Conservation (phyloP, 768 basidiomycete species). For the Kwoniella bestiolae region DNA sequence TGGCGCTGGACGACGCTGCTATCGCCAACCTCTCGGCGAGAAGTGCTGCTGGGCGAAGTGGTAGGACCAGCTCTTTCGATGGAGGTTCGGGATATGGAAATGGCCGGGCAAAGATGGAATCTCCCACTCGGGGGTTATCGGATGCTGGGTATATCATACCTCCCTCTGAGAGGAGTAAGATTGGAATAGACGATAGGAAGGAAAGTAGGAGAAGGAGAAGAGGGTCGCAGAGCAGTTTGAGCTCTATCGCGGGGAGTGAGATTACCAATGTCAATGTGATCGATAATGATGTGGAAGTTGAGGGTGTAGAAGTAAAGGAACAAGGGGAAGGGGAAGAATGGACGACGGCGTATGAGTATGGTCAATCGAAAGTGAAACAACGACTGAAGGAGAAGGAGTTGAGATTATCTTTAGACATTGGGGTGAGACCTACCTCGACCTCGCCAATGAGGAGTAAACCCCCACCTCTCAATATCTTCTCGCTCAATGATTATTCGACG, state of each 20-base stretch:
- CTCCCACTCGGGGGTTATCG: not conserved
- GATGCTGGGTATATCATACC: slow-evolving; percentile 20
- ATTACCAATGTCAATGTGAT: not conserved
- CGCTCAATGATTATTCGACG: not conserved
- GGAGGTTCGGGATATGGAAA: not conserved
- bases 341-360: slow-evolving; percentile 14
- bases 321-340: slow-evolving; percentile 3
- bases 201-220: slow-evolving; percentile 7
- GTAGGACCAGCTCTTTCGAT: not conserved
- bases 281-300: not conserved
- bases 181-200: slow-evolving; percentile 3
- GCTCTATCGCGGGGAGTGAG: slow-evolving; percentile 11
- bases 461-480: slow-evolving; percentile 1
- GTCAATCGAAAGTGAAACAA: slow-evolving; percentile 3
- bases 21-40: not conserved
- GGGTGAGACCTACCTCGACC: not conserved
- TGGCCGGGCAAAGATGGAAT: not conserved
- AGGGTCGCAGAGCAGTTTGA: slow-evolving; percentile 3
- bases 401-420: slow-evolving; percentile 4
- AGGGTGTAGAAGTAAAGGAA: not conserved
- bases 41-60: not conserved
- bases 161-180: slow-evolving; percentile 22
- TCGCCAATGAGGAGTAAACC: not conserved
- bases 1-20: slow-evolving; percentile 16
- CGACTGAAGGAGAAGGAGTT: not conserved